Evolutionary conservation across 306 rosid genomes (phyloP), one percentile per base, ranked within the genome.

Genomic region (Psophocarpus tetragonolobus): DNA sequence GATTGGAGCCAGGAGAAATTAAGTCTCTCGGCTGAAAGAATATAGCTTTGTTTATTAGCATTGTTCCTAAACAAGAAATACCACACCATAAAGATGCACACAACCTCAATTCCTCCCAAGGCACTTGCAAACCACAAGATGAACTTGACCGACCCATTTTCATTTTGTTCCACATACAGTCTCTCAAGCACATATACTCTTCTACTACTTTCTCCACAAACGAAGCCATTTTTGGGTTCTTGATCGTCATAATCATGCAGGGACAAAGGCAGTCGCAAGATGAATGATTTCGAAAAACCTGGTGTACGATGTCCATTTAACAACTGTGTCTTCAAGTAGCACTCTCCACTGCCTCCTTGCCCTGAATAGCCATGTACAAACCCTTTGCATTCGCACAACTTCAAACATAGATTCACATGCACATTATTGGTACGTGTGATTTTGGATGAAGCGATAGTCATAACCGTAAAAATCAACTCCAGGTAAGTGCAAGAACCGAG

Each of bases 81-180:
- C 47, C 68, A 42, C 13, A 66, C 45, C 18, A 77, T 0, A 66
- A 66, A 53, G 33, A 77, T n/a, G 44, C 81, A 53, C 36, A 77
- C 10, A 0, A 53, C 13, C 65, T 77, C 75, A 17, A 77, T 5
- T n/a, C 68, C 74, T n/a, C 81, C 81, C 33, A 77, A 77, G 24
- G 15, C 74, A 77, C 17, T 39, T 0, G 81, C 81, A 53, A 77
- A 67, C 81, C 67, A 18, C 45, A 67, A 13, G 68, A 77, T 39
- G 18, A 77, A 54, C 60, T 41, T 68, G 26, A 77, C 27, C 0
- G 68, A 54, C 4, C 38, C 68, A 27, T 77, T 77, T 68, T 77
- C 75, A 4, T 68, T 68, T 1, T 2, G 64, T 9, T 53, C 23
- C 11, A 67, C 0, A 9, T 77, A 54, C 17, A 13, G 7, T 29